These are phyloP conservation scores for Fusarium tanahbumbuense DNA, from an alignment of 2,329 filamentous ascomycete genomes.

Conservation along the genomic window DNA sequence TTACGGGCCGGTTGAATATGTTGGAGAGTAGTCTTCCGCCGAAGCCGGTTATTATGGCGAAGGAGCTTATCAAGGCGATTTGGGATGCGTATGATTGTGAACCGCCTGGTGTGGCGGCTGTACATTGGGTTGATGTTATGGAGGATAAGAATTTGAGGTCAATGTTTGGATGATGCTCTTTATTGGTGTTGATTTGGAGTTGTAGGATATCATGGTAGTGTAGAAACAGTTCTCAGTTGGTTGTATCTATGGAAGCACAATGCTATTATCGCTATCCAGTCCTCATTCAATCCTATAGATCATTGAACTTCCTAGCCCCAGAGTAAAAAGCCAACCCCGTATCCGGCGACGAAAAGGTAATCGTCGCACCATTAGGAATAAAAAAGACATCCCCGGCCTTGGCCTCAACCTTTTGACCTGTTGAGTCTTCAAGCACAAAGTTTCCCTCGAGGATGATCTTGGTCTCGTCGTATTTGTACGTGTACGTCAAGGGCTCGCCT, in stretches of 20 bases:
- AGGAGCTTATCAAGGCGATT: constrained; percentile 55
- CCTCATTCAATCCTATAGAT: constrained; percentile 31
- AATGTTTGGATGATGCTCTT: constrained; percentile 46
- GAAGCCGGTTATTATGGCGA: constrained; percentile 57
- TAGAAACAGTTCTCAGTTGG: background rate
- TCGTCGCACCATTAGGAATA: constrained; percentile 73
- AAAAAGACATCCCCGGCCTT: constrained; percentile 74
- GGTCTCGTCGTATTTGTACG: constrained; percentile 78
- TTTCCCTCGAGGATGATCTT: constrained; percentile 78
- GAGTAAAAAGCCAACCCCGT: constrained; percentile 71
- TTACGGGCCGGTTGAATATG: constrained; percentile 54
- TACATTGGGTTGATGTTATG: constrained; percentile 60
- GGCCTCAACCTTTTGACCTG: constrained; percentile 69
- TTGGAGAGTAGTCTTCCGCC: constrained; percentile 56
- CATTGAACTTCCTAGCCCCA: constrained; percentile 54
- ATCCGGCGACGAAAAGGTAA: constrained; percentile 72
- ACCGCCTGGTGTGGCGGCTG: constrained; percentile 45
- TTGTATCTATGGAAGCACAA: constrained; percentile 9
- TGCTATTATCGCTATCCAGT: constrained; percentile 25
- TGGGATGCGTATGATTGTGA: constrained; percentile 57
- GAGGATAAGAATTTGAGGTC: constrained; percentile 49
- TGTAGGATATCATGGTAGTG: background rate
- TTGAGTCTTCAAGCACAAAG: constrained; percentile 72
- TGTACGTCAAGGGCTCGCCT: constrained; percentile 74
- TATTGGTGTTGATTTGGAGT: background rate